Percentiles rank a stretch among this genome's conserved stretches.
Evolutionary conservation across 1,139 yeast species (phyloP).

Genomic region (Blastobotrys persicus): DNA sequence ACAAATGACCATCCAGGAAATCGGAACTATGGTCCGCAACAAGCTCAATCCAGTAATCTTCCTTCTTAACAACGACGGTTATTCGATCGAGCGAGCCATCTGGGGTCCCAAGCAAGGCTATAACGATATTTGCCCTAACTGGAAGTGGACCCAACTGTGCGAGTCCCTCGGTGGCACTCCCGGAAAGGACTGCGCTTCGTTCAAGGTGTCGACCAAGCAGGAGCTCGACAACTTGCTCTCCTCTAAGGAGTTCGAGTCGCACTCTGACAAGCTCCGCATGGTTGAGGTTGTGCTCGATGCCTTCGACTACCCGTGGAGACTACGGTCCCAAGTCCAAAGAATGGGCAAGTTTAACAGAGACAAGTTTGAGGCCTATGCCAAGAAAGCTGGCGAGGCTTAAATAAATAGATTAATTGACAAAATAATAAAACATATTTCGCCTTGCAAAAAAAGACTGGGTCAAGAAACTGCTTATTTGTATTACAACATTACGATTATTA

Average conservation of each 20-base stretch:
- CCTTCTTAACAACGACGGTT: slow-evolving; percentile 77
- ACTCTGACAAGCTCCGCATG: slow-evolving; percentile 43
- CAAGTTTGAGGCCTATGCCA: slow-evolving; percentile 28
- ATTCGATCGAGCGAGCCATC: slow-evolving; percentile 81
- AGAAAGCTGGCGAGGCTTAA: slow-evolving; percentile 22
- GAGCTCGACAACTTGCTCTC: slow-evolving; percentile 41
- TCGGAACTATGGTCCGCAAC: slow-evolving; percentile 63
- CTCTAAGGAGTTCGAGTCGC: slow-evolving; percentile 35
- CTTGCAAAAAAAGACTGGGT: too few species aligned
- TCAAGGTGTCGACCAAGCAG: slow-evolving; percentile 36
- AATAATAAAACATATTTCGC: neutral
- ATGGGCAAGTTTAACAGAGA: slow-evolving; percentile 30
- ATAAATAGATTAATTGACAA: neutral
- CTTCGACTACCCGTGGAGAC: slow-evolving; percentile 61
- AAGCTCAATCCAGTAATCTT: slow-evolving; percentile 61
- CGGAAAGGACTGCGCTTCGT: slow-evolving; percentile 37
- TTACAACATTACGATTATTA: neutral
- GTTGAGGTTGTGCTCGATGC: slow-evolving; percentile 59
- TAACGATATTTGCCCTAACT: slow-evolving; percentile 72
- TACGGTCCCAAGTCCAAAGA: slow-evolving; percentile 33
- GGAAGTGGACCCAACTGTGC: slow-evolving; percentile 74
- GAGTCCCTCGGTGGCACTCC: slow-evolving; percentile 65
- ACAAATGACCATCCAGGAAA: slow-evolving; percentile 78
- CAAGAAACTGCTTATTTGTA: too few species aligned
- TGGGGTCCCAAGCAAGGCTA: slow-evolving; percentile 73